These are phyloP conservation scores for Oryza punctata DNA, from an alignment of 176 grass and related monocot species.

Conservation along the genomic window DNA sequence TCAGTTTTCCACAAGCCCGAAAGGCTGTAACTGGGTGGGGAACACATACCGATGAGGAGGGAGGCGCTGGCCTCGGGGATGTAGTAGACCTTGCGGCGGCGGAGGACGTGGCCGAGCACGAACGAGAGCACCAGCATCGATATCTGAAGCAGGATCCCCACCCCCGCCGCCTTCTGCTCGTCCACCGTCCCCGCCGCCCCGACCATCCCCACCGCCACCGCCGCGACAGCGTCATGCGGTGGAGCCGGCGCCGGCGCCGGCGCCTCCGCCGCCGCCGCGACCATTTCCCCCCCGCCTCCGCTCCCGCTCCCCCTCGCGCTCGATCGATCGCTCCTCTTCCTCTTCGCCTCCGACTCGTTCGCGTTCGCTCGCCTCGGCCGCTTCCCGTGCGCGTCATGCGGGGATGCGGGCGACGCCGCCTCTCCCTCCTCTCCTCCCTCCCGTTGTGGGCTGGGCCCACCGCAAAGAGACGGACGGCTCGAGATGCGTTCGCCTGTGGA, in stretches of 20 bases:
- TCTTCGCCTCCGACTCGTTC: not conserved
- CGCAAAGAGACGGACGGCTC: too few relatives aligned
- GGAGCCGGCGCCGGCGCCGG: slow-evolving; percentile 26
- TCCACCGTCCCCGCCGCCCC: slow-evolving; percentile 45
- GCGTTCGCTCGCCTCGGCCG: too few relatives aligned
- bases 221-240: not conserved
- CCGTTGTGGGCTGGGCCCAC: too few relatives aligned
- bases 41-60: slow-evolving; percentile 70
- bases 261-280: not conserved
- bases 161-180: slow-evolving; percentile 89
- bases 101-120: slow-evolving; percentile 83
- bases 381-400: too few relatives aligned
- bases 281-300: not conserved
- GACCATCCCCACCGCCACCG: slow-evolving; percentile 20
- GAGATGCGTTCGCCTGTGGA: too few relatives aligned
- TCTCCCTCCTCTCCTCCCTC: too few relatives aligned
- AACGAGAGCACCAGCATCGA: slow-evolving; percentile 94
- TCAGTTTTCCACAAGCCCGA: not conserved
- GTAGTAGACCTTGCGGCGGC: slow-evolving; percentile 90
- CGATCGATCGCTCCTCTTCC: not conserved
- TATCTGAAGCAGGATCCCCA: slow-evolving; percentile 94
- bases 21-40: not conserved
- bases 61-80: slow-evolving; percentile 91
- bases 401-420: too few relatives aligned
- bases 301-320: not conserved